A percentile compares a stretch with the other conserved stretches of the same genome.
phyloP scores from a whole-genome alignment of 2,329 filamentous ascomycete species.

The Claviceps digitariae region DNA sequence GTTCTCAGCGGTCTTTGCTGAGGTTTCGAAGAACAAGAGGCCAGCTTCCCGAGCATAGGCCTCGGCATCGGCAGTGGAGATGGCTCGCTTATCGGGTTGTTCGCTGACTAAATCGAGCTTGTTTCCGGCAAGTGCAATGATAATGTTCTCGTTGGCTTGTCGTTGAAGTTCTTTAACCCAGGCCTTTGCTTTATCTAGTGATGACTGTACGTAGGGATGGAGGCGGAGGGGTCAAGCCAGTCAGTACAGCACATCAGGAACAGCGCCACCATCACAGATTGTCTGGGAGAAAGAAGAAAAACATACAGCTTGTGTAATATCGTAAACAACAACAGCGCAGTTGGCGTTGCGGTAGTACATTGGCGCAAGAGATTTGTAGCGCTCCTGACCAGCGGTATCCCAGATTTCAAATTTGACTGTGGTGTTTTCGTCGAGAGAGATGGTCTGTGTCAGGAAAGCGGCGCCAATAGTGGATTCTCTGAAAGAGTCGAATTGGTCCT shows the following conservation, averaged over 20 bases:
- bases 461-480: constrained; percentile 96
- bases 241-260: background rate
- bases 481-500: constrained; percentile 98
- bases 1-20: constrained; percentile 93
- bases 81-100: constrained; percentile 89
- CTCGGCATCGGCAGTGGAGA: constrained; percentile 78
- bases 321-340: constrained; percentile 97
- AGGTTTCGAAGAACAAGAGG: constrained; percentile 96
- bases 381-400: constrained; percentile 96
- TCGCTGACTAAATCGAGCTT: constrained; percentile 93
- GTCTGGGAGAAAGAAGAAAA: background rate
- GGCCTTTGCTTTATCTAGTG: constrained; percentile 95
- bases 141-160: constrained; percentile 98
- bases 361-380: constrained; percentile 95
- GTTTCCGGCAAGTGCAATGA: constrained; percentile 95
- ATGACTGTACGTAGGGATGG: constrained; percentile 47
- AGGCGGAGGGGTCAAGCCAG: background rate
- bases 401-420: constrained; percentile 99
- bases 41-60: constrained; percentile 89
- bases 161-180: constrained; percentile 99
- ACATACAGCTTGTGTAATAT: constrained; percentile 95
- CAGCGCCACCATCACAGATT: background rate
- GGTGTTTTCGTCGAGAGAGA: constrained; percentile 92
- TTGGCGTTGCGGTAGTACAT: constrained; percentile 99
- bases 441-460: constrained; percentile 97